Base-by-base conservation (phyloP, 768 basidiomycete genomes). In the Lyophyllum semitale region DNA sequence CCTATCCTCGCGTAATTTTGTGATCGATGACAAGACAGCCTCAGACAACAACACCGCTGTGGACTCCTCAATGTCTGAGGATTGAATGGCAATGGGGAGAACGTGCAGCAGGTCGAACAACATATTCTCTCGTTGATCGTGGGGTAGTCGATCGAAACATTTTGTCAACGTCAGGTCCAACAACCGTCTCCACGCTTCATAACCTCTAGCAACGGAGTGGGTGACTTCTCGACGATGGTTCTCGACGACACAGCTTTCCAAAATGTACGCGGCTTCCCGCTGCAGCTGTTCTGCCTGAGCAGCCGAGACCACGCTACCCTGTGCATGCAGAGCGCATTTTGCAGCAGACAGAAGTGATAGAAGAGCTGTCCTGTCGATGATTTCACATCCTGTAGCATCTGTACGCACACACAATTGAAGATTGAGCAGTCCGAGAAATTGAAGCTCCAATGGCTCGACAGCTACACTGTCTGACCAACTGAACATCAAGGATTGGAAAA, bases 81-180 rank as follows among this genome's bases (percentile, higher is more conserved):
- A 87, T 27, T 80, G 81, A 41, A 95, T 80, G 20, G 83, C 83
- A 2, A 78, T 70, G 1, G 94, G 89, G 20, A 97, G 78, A 20
- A 91, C 86, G 62, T 91, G 88, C 18, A 98, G 79, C 18, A 98
- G 75, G 66, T 97, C 96, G 62, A 96, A 93, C 5, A 97, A 77
- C 77, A 96, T 88, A 57, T 85, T 87, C 70, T 98, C 95, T 23
- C 93, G 83, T 23, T 84, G 85, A 55, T 93, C 90, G 58, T 87
- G 84, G 0, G 91, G 88, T 12, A 97, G 77, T 30, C 88, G 85
- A 55, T 85, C 80, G 72, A 96, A 96, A 53, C 93, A 92, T 65
- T 93, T 93, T 27, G 85, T 86, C 17, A 98, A 79, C 1, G 88
- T 84, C 67, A 93, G 85, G 72, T 96, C 92, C 49, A 98, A 77